Evolutionary conservation across 257 asterid species (phyloP).

Genomic region (Solanum sejunctum): DNA sequence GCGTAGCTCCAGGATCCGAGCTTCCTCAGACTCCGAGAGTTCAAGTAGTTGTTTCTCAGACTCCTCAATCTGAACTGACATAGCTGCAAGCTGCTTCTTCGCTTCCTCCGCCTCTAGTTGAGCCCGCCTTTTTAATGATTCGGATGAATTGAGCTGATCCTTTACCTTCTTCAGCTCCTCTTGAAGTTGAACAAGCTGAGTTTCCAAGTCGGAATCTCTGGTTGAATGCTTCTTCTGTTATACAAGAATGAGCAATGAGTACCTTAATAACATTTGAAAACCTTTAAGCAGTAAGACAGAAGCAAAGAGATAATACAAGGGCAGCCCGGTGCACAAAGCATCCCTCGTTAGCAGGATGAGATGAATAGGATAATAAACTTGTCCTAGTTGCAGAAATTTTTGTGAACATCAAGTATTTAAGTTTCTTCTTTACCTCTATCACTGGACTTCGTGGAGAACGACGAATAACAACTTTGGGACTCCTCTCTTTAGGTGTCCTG

Average conservation of each 20-base stretch:
- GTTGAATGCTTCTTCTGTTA: constrained; percentile 48
- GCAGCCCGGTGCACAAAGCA: neutral
- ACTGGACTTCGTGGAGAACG: constrained; percentile 60
- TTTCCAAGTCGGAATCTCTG: constrained; percentile 44
- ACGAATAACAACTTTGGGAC: constrained; percentile 50
- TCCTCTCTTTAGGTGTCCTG: constrained; percentile 49
- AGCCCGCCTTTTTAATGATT: constrained; percentile 50
- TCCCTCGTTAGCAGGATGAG: neutral
- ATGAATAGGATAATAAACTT: neutral
- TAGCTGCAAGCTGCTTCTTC: constrained; percentile 39
- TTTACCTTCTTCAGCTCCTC: constrained; percentile 62
- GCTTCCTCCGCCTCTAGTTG: constrained; percentile 68
- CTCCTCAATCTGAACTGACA: constrained; percentile 52
- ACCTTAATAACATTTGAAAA: constrained; percentile 45
- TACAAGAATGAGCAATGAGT: constrained; percentile 38
- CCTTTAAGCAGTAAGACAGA: neutral
- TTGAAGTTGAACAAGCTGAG: constrained; percentile 58
- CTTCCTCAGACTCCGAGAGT: constrained; percentile 64
- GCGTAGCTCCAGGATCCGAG: constrained; percentile 61
- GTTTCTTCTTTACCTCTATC: constrained; percentile 34
- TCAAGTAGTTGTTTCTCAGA: constrained; percentile 53
- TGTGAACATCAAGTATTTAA: neutral
- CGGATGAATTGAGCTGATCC: constrained; percentile 61
- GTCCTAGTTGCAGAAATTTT: neutral
- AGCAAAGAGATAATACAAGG: neutral